Conservation (phyloP, 805 yeast genomes). For the Zygotorulaspora sp. region DNA sequence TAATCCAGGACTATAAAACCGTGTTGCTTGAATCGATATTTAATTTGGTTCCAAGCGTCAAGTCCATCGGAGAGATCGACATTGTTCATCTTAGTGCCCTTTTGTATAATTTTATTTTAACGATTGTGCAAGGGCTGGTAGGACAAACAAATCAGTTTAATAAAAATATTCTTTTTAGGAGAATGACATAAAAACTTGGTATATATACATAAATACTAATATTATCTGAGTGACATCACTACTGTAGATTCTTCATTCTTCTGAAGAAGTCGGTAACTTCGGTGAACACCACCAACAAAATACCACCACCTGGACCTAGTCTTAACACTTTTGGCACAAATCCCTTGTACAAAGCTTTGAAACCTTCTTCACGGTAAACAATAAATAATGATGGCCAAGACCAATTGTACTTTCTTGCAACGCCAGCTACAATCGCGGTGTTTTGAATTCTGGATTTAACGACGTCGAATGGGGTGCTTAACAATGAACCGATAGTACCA, state of each 20-base stretch:
- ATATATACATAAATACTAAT: slow-evolving; percentile 1
- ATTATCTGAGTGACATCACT: background rate
- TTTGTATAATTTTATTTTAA: slow-evolving; percentile 34
- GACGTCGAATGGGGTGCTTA: slow-evolving; percentile 96
- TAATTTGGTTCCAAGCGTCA: slow-evolving; percentile 54
- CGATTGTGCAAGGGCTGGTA: slow-evolving; percentile 57
- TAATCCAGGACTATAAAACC: slow-evolving; percentile 65
- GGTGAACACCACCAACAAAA: slow-evolving; percentile 92
- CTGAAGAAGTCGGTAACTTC: slow-evolving; percentile 92
- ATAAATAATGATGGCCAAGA: slow-evolving; percentile 71
- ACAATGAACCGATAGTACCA: slow-evolving; percentile 92
- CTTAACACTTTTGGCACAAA: slow-evolving; percentile 95
- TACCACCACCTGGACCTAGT: slow-evolving; percentile 99
- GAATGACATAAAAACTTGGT: background rate
- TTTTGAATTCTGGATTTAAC: slow-evolving; percentile 95
- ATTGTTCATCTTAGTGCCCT: slow-evolving; percentile 67
- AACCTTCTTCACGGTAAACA: slow-evolving; percentile 84
- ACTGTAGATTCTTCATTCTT: slow-evolving; percentile 26
- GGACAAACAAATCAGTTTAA: slow-evolving; percentile 46
- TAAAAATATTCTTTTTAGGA: background rate
- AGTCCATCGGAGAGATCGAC: slow-evolving; percentile 63
- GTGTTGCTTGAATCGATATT: slow-evolving; percentile 57
- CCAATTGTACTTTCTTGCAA: slow-evolving; percentile 87
- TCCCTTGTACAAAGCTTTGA: slow-evolving; percentile 87
- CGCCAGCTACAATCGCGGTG: slow-evolving; percentile 61